These are phyloP conservation scores for Chenopodium album DNA, from an alignment of 148 eudicot genomes.

Conservation along the genomic window DNA sequence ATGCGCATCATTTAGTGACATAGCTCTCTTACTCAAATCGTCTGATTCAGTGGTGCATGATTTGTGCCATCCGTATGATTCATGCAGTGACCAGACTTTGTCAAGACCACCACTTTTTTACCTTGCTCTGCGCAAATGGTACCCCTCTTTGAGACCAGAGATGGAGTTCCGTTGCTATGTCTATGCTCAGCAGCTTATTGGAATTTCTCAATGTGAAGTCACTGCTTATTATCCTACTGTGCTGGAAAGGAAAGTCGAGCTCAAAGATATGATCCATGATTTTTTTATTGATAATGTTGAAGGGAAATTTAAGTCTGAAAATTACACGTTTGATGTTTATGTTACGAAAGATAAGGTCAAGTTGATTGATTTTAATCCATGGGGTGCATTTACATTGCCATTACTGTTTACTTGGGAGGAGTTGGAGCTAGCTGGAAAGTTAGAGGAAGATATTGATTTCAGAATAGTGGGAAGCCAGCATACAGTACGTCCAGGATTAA, in stretches of 20 bases:
- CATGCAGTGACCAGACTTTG: constrained; percentile 57
- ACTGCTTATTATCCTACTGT: constrained; percentile 74
- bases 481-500: constrained; percentile 76
- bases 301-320: constrained; percentile 53
- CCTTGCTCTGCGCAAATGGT: constrained; percentile 90
- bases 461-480: constrained; percentile 68
- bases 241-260: constrained; percentile 45
- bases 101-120: constrained; percentile 62
- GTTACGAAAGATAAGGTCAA: constrained; percentile 58
- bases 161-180: constrained; percentile 94
- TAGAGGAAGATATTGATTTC: constrained; percentile 40
- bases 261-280: constrained; percentile 42
- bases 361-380: constrained; percentile 87
- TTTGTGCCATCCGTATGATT: constrained; percentile 78
- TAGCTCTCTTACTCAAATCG: constrained; percentile 69
- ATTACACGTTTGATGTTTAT: constrained; percentile 83
- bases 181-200: constrained; percentile 40
- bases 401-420: constrained; percentile 85
- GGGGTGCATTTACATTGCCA: constrained; percentile 77
- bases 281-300: constrained; percentile 54
- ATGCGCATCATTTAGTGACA: constrained; percentile 77
- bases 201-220: constrained; percentile 86
- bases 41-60: constrained; percentile 85
- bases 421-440: constrained; percentile 38
- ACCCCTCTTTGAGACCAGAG: constrained; percentile 67